phyloP scores from a whole-genome alignment of 345 rosid genomes.

The Eutrema japonicum region DNA sequence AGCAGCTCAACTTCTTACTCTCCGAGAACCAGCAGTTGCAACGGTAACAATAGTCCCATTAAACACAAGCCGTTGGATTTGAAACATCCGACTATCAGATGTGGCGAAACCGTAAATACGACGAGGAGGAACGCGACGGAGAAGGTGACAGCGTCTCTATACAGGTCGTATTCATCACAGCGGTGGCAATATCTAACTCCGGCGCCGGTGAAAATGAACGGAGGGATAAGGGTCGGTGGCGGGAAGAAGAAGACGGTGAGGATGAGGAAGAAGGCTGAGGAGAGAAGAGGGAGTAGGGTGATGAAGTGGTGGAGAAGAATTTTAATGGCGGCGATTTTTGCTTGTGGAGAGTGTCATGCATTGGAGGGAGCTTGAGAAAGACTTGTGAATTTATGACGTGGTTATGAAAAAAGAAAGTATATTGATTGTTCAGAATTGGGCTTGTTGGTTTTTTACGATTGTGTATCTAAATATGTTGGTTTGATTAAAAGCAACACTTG shows the following conservation, averaged over 20 bases:
- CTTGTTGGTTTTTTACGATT: not conserved
- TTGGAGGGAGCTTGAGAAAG: slow-evolving; percentile 51
- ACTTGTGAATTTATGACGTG: slow-evolving; percentile 27
- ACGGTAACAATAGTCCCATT: slow-evolving; percentile 8
- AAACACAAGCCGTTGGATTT: slow-evolving; percentile 24
- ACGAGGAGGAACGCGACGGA: slow-evolving; percentile 39
- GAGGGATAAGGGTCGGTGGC: slow-evolving; percentile 43
- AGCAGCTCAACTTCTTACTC: slow-evolving; percentile 50
- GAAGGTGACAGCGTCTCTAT: slow-evolving; percentile 45
- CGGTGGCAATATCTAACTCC: slow-evolving; percentile 74
- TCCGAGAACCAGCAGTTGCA: slow-evolving; percentile 55
- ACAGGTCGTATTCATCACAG: slow-evolving; percentile 46
- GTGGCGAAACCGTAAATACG: not conserved
- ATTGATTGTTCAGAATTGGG: slow-evolving; percentile 1
- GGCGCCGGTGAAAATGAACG: slow-evolving; percentile 47
- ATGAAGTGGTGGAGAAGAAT: slow-evolving; percentile 56
- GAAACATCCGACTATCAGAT: slow-evolving; percentile 11
- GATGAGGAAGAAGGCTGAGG: slow-evolving; percentile 30
- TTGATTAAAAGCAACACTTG: not conserved
- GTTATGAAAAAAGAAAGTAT: not conserved
- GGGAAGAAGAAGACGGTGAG: slow-evolving; percentile 28
- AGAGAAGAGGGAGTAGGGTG: slow-evolving; percentile 30
- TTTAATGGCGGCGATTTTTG: slow-evolving; percentile 57
- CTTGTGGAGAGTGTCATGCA: slow-evolving; percentile 81
- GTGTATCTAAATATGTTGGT: slow-evolving; percentile 10